A percentile compares a stretch with the other conserved stretches of the same genome.
Conservation (phyloP, 1,139 yeast genomes). For the Geotrichum cucujoidarum region DNA sequence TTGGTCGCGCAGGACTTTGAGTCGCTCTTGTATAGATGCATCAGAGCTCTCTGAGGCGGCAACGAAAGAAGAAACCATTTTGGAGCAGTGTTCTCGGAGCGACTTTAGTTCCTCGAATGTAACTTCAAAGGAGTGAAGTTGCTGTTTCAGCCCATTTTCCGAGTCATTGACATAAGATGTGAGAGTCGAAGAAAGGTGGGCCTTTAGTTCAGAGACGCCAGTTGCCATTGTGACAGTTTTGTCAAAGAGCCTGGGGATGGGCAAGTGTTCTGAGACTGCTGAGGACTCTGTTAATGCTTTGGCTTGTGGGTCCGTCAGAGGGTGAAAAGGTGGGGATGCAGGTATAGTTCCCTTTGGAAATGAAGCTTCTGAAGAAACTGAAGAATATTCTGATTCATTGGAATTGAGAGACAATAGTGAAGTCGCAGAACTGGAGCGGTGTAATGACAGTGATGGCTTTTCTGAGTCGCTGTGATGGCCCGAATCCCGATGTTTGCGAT, state of each 20-base stretch:
- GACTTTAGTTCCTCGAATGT: conserved; percentile 9
- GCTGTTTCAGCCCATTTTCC: conserved; percentile 4
- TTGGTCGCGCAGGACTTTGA: conserved; percentile 8
- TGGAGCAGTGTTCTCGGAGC: conserved; percentile 7
- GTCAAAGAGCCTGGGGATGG: background rate
- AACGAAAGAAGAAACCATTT: conserved; percentile 7
- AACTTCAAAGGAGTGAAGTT: conserved; percentile 1
- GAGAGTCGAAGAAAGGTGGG: conserved; percentile 8
- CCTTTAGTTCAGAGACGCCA: conserved; percentile 9
- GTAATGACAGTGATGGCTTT: background rate
- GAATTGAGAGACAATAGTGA: conserved; percentile 5
- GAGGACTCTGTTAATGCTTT: background rate
- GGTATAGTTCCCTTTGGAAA: background rate
- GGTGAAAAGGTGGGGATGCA: too few relatives aligned
- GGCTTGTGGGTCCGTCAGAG: background rate
- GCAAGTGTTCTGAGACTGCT: background rate
- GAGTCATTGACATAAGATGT: conserved; percentile 5
- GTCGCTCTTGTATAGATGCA: conserved; percentile 6
- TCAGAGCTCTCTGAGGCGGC: conserved; percentile 4
- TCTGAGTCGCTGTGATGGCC: background rate
- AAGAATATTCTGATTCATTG: background rate
- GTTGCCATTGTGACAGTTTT: conserved; percentile 4
- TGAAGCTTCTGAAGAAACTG: background rate
- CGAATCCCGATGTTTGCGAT: background rate
- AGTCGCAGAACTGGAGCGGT: background rate